Evolutionary conservation across 2,329 filamentous ascomycete genomes (phyloP).

Genomic region (Hypoxylon sp.): DNA sequence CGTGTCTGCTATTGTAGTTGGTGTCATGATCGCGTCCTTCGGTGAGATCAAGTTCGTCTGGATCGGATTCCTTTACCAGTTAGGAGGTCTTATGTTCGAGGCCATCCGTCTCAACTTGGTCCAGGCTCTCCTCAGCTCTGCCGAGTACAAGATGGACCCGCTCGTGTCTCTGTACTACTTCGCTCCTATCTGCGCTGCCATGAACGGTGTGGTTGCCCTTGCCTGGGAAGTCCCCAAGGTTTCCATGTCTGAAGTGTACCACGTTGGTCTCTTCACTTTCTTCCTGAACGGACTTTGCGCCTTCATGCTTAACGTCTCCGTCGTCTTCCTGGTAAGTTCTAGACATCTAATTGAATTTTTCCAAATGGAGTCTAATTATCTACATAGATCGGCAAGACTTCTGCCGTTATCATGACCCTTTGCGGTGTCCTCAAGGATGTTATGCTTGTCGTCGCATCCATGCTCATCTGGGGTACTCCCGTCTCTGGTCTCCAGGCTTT

Average conservation of each 20-base stretch:
- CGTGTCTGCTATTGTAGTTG: slow-evolving; percentile 93
- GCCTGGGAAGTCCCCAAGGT: slow-evolving; percentile 81
- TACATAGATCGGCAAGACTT: slow-evolving; percentile 87
- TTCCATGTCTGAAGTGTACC: slow-evolving; percentile 77
- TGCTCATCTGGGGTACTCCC: slow-evolving; percentile 84
- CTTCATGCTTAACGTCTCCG: slow-evolving; percentile 86
- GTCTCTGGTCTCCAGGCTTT: slow-evolving; percentile 84
- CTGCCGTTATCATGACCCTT: slow-evolving; percentile 86
- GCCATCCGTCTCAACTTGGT: slow-evolving; percentile 88
- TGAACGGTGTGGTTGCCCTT: slow-evolving; percentile 82
- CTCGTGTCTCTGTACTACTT: slow-evolving; percentile 93
- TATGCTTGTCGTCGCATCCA: slow-evolving; percentile 82
- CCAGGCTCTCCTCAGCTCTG: slow-evolving; percentile 83
- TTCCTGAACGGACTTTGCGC: slow-evolving; percentile 83
- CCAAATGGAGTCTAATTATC: slow-evolving; percentile 49
- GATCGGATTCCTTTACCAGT: slow-evolving; percentile 84
- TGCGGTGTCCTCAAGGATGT: slow-evolving; percentile 92
- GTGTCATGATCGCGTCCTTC: slow-evolving; percentile 93
- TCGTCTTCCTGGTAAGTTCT: slow-evolving; percentile 84
- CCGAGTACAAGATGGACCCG: slow-evolving; percentile 93
- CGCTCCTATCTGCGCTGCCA: slow-evolving; percentile 84
- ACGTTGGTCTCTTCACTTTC: slow-evolving; percentile 80
- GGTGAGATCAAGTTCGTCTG: slow-evolving; percentile 96
- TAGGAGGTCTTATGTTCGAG: slow-evolving; percentile 84
- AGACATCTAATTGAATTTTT: neutral